Evolutionary conservation across 2,329 filamentous ascomycete genomes (phyloP).

Genomic region (Anthostomella pinea): DNA sequence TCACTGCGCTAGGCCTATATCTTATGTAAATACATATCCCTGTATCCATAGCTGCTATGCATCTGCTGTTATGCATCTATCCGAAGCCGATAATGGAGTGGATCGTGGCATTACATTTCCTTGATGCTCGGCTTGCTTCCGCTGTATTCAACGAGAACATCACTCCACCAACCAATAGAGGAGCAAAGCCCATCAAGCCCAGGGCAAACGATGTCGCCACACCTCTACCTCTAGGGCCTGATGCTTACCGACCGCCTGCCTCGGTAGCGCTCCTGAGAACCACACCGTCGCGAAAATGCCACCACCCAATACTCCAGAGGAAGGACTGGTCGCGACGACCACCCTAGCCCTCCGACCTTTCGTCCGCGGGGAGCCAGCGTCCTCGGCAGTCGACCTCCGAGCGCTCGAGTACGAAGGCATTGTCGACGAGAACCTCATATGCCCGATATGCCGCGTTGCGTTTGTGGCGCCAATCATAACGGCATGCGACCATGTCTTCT

Average conservation of each 20-base stretch:
- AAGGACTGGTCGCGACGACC: conserved; percentile 26
- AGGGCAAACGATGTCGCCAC: conserved; percentile 3
- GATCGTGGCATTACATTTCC: too few relatives aligned
- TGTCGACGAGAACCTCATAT: conserved; percentile 47
- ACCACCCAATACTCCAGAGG: conserved; percentile 35
- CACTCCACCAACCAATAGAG: too few relatives aligned
- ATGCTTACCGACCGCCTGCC: conserved; percentile 8
- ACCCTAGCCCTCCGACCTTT: conserved; percentile 27
- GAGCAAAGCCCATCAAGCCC: too few relatives aligned
- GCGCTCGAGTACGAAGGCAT: conserved; percentile 42
- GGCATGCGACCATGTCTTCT: conserved; percentile 64
- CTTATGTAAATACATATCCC: too few relatives aligned
- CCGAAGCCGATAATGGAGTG: too few relatives aligned
- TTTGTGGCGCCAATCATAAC: conserved; percentile 61
- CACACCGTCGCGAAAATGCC: conserved; percentile 25
- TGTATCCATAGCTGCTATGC: too few relatives aligned
- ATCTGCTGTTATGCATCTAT: too few relatives aligned
- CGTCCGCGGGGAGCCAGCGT: conserved; percentile 14
- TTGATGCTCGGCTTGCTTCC: too few relatives aligned
- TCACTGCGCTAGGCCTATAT: too few relatives aligned
- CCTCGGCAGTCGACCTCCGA: conserved; percentile 39
- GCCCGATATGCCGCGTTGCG: conserved; percentile 58
- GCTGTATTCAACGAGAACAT: too few relatives aligned
- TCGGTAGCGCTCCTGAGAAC: conserved; percentile 9
- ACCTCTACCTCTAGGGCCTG: background rate